phyloP scores from a whole-genome alignment of 768 basidiomycete species.

The Suillus placidus region DNA sequence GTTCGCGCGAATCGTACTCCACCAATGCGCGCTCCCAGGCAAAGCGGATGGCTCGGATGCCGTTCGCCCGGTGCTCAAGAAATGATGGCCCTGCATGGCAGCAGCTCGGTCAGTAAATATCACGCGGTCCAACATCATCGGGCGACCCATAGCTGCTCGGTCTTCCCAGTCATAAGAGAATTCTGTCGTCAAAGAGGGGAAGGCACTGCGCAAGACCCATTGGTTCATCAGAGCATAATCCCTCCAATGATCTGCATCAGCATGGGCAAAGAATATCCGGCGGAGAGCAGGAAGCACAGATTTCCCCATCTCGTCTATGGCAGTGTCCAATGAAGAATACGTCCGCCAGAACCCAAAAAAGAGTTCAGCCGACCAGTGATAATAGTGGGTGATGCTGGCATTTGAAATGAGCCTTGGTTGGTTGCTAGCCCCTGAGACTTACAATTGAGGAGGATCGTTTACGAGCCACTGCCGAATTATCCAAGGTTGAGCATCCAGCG shows the following conservation, averaged over 20 bases:
- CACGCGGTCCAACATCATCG: slow-evolving; percentile 85
- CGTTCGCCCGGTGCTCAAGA: slow-evolving; percentile 69
- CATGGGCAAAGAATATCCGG: slow-evolving; percentile 74
- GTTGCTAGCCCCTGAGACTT: slow-evolving; percentile 27
- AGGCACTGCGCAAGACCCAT: slow-evolving; percentile 76
- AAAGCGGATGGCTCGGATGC: slow-evolving; percentile 76
- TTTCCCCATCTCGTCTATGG: slow-evolving; percentile 64
- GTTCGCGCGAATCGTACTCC: slow-evolving; percentile 74
- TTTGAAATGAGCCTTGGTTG: neutral
- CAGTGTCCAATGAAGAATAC: slow-evolving; percentile 78
- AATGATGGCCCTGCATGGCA: slow-evolving; percentile 72
- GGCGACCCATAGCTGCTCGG: slow-evolving; percentile 65
- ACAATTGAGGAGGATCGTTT: slow-evolving; percentile 89
- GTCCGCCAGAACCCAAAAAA: slow-evolving; percentile 93
- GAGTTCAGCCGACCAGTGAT: slow-evolving; percentile 91
- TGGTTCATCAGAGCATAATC: slow-evolving; percentile 94
- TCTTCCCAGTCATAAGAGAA: slow-evolving; percentile 85
- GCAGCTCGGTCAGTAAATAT: slow-evolving; percentile 86
- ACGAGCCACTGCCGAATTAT: slow-evolving; percentile 59
- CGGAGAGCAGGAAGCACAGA: slow-evolving; percentile 74
- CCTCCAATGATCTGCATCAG: slow-evolving; percentile 80
- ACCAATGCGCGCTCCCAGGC: slow-evolving; percentile 81
- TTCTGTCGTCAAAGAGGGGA: slow-evolving; percentile 81
- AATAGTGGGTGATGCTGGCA: slow-evolving; percentile 84
- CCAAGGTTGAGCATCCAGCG: slow-evolving; percentile 1